Percentiles rank a stretch among this genome's conserved stretches.
Conservation (phyloP, 345 rosid species). For the Eucalyptus pumila region DNA sequence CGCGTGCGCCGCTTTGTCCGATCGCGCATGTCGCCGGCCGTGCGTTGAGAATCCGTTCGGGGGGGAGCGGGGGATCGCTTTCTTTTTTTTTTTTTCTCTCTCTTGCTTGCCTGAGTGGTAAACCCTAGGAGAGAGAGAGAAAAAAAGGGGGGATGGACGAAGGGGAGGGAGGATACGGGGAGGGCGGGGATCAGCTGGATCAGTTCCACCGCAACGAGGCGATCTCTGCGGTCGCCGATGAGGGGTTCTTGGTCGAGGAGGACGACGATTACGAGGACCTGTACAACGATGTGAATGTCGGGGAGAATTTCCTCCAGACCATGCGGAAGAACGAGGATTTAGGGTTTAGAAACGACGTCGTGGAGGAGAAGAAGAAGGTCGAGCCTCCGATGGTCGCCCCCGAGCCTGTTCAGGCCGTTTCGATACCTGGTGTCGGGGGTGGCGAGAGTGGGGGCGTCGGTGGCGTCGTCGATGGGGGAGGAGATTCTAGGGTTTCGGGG, state of each 20-base stretch:
- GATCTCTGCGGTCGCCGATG: slow-evolving; percentile 66
- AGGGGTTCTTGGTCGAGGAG: slow-evolving; percentile 45
- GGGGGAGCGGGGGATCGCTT: neutral
- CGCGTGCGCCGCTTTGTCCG: neutral
- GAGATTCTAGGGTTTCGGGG: slow-evolving; percentile 11
- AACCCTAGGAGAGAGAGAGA: neutral
- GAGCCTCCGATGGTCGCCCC: neutral
- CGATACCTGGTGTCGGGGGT: slow-evolving; percentile 26
- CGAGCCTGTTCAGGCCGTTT: slow-evolving; percentile 3
- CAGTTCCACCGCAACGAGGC: slow-evolving; percentile 59
- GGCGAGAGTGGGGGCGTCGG: slow-evolving; percentile 4
- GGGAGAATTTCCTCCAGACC: slow-evolving; percentile 66
- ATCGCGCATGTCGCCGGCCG: neutral
- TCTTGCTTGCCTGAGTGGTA: neutral
- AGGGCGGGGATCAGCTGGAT: slow-evolving; percentile 38
- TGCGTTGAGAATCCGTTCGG: neutral
- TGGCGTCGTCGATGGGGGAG: slow-evolving; percentile 8
- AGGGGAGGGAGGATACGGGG: slow-evolving; percentile 19
- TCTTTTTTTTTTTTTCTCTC: neutral
- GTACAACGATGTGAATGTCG: slow-evolving; percentile 74
- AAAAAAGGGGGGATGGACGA: slow-evolving; percentile 17
- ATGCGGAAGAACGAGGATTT: slow-evolving; percentile 34
- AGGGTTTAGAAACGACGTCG: slow-evolving; percentile 18
- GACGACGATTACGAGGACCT: slow-evolving; percentile 82
- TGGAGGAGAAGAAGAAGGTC: neutral